phyloP scores from a whole-genome alignment of 257 asterid species.

The Nicotiana noctiflora region DNA sequence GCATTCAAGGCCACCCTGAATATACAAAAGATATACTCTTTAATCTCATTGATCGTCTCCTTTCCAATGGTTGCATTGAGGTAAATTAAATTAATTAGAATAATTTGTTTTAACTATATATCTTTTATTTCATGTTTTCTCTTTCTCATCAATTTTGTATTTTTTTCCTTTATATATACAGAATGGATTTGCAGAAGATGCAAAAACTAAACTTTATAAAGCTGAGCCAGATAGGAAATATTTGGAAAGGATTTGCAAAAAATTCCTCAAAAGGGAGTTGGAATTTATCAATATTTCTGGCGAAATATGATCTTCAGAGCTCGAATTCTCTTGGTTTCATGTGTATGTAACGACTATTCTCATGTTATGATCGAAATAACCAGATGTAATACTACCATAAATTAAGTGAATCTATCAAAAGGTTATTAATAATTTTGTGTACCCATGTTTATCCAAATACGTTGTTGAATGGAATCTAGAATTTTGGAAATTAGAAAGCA shows the following conservation, averaged over 20 bases:
- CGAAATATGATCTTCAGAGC: not conserved
- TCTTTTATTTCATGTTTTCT: not conserved
- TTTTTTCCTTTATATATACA: conserved; percentile 1
- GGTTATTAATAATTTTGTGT: too few species aligned
- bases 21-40: conserved; percentile 60
- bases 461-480: too few species aligned
- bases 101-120: not conserved
- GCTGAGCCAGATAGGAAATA: conserved; percentile 45
- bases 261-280: conserved; percentile 37
- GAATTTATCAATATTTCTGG: not conserved
- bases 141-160: not conserved
- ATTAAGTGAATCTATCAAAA: too few species aligned
- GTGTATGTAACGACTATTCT: not conserved
- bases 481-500: too few species aligned
- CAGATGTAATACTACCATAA: not conserved
- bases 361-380: not conserved
- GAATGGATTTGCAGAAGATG: conserved; percentile 48
- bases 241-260: conserved; percentile 57
- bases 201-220: conserved; percentile 25
- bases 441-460: too few species aligned
- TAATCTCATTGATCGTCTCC: conserved; percentile 55
- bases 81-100: conserved; percentile 11
- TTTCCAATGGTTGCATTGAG: conserved; percentile 34
- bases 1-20: conserved; percentile 84
- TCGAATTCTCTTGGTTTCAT: not conserved